Base-by-base conservation (phyloP, 768 basidiomycete species). In the Suillus americanus region DNA sequence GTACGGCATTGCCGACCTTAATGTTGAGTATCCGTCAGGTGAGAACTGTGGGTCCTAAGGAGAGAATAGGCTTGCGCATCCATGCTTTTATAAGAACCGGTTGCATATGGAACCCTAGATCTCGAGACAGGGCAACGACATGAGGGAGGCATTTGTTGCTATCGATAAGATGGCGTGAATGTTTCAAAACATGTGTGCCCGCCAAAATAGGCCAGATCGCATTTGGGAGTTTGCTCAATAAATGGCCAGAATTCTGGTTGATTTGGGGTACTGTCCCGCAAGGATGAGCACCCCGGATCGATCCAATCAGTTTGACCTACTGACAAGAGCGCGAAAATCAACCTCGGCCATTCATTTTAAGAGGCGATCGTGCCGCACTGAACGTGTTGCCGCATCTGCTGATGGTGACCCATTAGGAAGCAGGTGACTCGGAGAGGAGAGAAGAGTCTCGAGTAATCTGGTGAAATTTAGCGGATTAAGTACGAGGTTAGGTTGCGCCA, bases 21-120 rank as follows among this genome's bases (percentile, higher is more conserved):
- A 68, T 66, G 71, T 67, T 62, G 70, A 71, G 37, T 71, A 68
- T 73, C 70, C 60, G 65, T 64, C 67, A 68, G 69, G 67, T 61
- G 73, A 75, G 75, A 69, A 68, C 68, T 72, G 71, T 76, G 75
- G 76, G 69, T 70, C 75, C 75, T 70, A 72, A 65, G 64, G 69
- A 68, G 61, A 69, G 56, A 67, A 64, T 20, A 46, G 9, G 66
- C 56, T 60, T 67, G 60, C 41, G 38, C 40, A 62, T 65, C 68
- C 64, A 64, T 66, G 55, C 69, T 78, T 64, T 78, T 76, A 78
- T 76, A 78, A 68, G 70, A 74, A 60, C 43, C 35, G 62, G 63
- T 61, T 61, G 41, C 51, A 43, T 62, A 62, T 59, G 64, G 35
- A 54, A 48, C 64, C 65, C 50, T 55, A 72, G 72, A 74, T 75